These are phyloP conservation scores for Pseudoperonospora humuli DNA, from an alignment of 352 stramenopile species.

Conservation along the genomic window DNA sequence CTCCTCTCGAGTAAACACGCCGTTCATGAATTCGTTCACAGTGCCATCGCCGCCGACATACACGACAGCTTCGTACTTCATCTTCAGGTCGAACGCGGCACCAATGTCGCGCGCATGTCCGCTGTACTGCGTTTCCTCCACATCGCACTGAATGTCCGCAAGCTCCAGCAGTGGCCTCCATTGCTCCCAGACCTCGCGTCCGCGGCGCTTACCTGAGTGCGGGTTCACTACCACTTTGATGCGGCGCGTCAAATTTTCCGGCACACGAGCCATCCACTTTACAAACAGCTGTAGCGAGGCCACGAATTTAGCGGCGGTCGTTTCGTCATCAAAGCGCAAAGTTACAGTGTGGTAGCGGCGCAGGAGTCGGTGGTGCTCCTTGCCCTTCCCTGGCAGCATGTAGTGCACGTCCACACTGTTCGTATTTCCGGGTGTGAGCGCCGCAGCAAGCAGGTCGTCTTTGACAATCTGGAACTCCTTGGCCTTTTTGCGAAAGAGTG, in stretches of 20 bases:
- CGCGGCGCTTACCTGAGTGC: slow-evolving; percentile 52
- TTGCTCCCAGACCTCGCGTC: slow-evolving; percentile 51
- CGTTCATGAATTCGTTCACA: slow-evolving; percentile 84
- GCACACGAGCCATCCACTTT: slow-evolving; percentile 68
- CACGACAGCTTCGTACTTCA: slow-evolving; percentile 70
- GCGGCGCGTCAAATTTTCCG: slow-evolving; percentile 33
- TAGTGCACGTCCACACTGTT: slow-evolving; percentile 47
- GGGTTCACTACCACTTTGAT: slow-evolving; percentile 80
- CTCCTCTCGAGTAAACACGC: slow-evolving; percentile 62
- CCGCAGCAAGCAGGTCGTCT: slow-evolving; percentile 48
- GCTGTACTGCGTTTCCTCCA: slow-evolving; percentile 68
- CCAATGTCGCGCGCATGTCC: slow-evolving; percentile 69
- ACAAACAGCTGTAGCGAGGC: slow-evolving; percentile 43
- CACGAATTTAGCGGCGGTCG: slow-evolving; percentile 27
- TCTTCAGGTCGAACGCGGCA: slow-evolving; percentile 38
- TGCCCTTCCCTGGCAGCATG: slow-evolving; percentile 49
- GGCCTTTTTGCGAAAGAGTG: slow-evolving; percentile 52
- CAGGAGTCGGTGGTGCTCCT: slow-evolving; percentile 45
- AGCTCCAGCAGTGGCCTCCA: slow-evolving; percentile 54
- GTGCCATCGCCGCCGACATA: slow-evolving; percentile 74
- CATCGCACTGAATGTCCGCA: slow-evolving; percentile 61
- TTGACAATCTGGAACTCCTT: slow-evolving; percentile 43
- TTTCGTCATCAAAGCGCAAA: slow-evolving; percentile 28
- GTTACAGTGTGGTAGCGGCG: slow-evolving; percentile 39
- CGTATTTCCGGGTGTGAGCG: slow-evolving; percentile 17